Evolutionary conservation across 139 green algal species (phyloP).

Genomic region (Mychonastes homosphaera): DNA sequence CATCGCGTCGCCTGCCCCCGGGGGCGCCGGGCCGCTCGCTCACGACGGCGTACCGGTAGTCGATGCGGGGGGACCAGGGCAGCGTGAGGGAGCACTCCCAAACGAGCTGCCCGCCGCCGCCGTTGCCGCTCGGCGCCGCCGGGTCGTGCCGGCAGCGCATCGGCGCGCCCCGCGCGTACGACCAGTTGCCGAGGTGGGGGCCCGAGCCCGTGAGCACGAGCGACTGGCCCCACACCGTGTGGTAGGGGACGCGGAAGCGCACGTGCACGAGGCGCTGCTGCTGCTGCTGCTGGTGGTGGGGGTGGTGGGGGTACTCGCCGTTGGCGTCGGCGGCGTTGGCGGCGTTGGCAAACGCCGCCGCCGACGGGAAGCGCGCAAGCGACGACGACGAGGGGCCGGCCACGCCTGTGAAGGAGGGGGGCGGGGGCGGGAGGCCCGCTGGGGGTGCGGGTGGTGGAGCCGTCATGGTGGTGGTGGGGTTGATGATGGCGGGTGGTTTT

Average conservation of each 20-base stretch:
- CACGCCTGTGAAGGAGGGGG: no score
- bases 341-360: no score
- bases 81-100: conserved; percentile 52
- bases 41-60: conserved; percentile 33
- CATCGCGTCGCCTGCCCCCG: no score
- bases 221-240: conserved; percentile 47
- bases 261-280: conserved; percentile 29
- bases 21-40: conserved; percentile 3
- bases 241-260: conserved; percentile 41
- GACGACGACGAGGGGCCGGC: no score
- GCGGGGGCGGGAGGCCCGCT: no score
- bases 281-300: no score
- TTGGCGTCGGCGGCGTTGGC: no score
- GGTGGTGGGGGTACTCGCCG: no score
- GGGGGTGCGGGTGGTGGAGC: no score
- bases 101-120: conserved; percentile 26
- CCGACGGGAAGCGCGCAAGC: no score
- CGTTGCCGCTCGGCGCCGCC: conserved; percentile 6
- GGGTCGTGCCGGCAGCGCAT: conserved; percentile 49
- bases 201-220: conserved; percentile 32
- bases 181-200: conserved; percentile 29
- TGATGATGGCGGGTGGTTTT: no score
- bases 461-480: no score
- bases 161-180: conserved; percentile 13
- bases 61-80: conserved; percentile 33